These are phyloP conservation scores for Globisporangium nunn DNA, from an alignment of 352 stramenopile genomes.

Conservation along the genomic window DNA sequence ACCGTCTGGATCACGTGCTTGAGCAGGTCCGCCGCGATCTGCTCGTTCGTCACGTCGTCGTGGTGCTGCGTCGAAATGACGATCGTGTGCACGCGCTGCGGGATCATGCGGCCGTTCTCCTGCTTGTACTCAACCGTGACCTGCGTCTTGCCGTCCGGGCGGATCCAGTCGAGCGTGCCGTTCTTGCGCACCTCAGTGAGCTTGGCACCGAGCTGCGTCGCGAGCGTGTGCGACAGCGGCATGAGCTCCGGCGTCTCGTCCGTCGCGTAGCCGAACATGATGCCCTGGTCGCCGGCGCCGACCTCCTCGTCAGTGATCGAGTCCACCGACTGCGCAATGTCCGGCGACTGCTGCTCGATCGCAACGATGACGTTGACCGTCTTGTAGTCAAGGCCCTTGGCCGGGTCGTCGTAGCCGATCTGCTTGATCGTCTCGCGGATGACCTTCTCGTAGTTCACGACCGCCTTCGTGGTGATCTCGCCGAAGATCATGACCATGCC, in stretches of 20 bases:
- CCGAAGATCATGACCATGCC: conserved; percentile 99
- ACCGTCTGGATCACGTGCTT: conserved; percentile 99
- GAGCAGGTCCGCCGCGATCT: conserved; percentile 97
- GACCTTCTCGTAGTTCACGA: conserved; percentile 99
- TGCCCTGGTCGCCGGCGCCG: conserved; percentile 96
- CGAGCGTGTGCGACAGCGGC: conserved; percentile 97
- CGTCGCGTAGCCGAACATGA: conserved; percentile 93
- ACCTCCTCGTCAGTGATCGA: conserved; percentile 95
- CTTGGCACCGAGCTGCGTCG: conserved; percentile 93
- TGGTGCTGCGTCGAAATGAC: conserved; percentile 99
- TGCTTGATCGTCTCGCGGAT: conserved; percentile 98
- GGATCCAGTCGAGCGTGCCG: conserved; percentile 96
- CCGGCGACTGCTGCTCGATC: conserved; percentile 98
- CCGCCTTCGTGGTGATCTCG: conserved; percentile 98
- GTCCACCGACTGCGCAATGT: conserved; percentile 99
- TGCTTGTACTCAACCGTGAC: conserved; percentile 98
- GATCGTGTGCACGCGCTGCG: conserved; percentile 97
- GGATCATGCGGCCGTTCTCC: conserved; percentile 92
- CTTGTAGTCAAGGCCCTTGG: conserved; percentile 99
- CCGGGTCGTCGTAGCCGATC: conserved; percentile 98
- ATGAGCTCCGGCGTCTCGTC: conserved; percentile 97
- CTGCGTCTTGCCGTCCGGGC: conserved; percentile 99
- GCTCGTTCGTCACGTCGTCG: conserved; percentile 97
- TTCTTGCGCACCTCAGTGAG: conserved; percentile 99
- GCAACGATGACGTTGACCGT: conserved; percentile 99